Evolutionary conservation across 2,329 filamentous ascomycete genomes (phyloP).

Genomic region (Monilinia fructigena): DNA sequence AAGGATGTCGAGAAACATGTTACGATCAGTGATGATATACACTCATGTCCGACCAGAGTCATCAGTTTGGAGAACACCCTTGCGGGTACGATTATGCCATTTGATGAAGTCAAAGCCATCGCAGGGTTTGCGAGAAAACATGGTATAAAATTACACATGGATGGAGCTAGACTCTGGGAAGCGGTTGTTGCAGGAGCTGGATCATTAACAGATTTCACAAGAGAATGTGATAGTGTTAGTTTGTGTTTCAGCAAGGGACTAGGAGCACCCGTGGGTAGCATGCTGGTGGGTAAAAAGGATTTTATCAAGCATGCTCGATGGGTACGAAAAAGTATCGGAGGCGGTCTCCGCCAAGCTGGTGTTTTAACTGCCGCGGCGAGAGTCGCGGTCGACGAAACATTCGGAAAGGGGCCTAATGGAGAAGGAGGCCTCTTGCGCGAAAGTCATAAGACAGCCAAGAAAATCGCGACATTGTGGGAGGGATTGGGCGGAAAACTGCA

Average conservation of each 20-base stretch:
- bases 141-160: conserved; percentile 69
- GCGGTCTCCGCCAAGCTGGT: conserved; percentile 73
- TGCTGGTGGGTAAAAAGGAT: conserved; percentile 62
- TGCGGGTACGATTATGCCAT: conserved; percentile 73
- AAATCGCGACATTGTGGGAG: conserved; percentile 61
- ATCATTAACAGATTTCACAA: conserved; percentile 63
- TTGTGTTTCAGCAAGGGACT: conserved; percentile 82
- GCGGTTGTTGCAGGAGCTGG: conserved; percentile 70
- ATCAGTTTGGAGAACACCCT: conserved; percentile 87
- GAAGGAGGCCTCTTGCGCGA: conserved; percentile 60
- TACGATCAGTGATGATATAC: conserved; percentile 66
- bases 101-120: conserved; percentile 69
- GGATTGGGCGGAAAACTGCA: conserved; percentile 58
- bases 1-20: conserved; percentile 67
- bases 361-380: conserved; percentile 73
- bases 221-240: conserved; percentile 70
- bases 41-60: conserved; percentile 75
- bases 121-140: conserved; percentile 64
- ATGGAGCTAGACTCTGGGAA: conserved; percentile 81
- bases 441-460: conserved; percentile 62
- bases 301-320: conserved; percentile 64
- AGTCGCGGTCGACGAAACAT: conserved; percentile 77
- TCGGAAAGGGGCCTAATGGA: conserved; percentile 56
- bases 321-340: conserved; percentile 78
- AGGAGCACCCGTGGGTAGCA: conserved; percentile 76